phyloP scores from a whole-genome alignment of 2,329 filamentous ascomycete species.

The Byssochlamys sp. region DNA sequence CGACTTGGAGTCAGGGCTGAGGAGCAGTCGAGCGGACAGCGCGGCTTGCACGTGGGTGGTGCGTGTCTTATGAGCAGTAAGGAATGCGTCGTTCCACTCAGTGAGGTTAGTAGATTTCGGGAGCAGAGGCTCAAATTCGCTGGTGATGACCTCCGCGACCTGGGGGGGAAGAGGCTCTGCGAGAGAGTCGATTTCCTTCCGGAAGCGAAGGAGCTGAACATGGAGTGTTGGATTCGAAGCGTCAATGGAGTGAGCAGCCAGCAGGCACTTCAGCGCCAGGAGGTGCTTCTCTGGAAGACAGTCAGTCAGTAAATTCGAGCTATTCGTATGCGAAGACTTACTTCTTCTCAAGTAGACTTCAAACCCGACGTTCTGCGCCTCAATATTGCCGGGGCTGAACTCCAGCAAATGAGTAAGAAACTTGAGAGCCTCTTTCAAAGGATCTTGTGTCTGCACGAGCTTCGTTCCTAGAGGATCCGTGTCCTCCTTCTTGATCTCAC shows the following conservation, averaged over 20 bases:
- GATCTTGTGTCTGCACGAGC: slow-evolving; percentile 69
- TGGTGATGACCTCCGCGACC: slow-evolving; percentile 59
- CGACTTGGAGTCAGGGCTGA: slow-evolving; percentile 49
- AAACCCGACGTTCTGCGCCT: slow-evolving; percentile 76
- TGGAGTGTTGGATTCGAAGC: slow-evolving; percentile 62
- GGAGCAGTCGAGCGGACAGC: slow-evolving; percentile 49
- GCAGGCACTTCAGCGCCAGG: slow-evolving; percentile 76
- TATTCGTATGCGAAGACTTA: slow-evolving; percentile 39
- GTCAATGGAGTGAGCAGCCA: slow-evolving; percentile 61
- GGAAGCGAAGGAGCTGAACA: slow-evolving; percentile 63
- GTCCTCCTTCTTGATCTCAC: slow-evolving; percentile 72
- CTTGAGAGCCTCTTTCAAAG: slow-evolving; percentile 76
- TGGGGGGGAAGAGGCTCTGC: slow-evolving; percentile 54
- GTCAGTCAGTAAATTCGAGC: slow-evolving; percentile 14
- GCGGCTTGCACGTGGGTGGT: slow-evolving; percentile 54
- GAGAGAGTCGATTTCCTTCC: slow-evolving; percentile 49
- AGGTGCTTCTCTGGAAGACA: slow-evolving; percentile 63
- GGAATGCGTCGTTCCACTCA: slow-evolving; percentile 58
- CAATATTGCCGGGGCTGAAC: slow-evolving; percentile 67
- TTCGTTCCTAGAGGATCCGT: slow-evolving; percentile 75
- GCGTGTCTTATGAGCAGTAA: slow-evolving; percentile 53
- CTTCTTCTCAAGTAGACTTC: slow-evolving; percentile 78
- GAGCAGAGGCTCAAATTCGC: slow-evolving; percentile 55
- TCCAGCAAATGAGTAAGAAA: slow-evolving; percentile 74
- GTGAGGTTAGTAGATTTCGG: slow-evolving; percentile 48